Evolutionary conservation across 1,284 basidiomycete species (phyloP).

Genomic region (Ustilago bromivora): DNA sequence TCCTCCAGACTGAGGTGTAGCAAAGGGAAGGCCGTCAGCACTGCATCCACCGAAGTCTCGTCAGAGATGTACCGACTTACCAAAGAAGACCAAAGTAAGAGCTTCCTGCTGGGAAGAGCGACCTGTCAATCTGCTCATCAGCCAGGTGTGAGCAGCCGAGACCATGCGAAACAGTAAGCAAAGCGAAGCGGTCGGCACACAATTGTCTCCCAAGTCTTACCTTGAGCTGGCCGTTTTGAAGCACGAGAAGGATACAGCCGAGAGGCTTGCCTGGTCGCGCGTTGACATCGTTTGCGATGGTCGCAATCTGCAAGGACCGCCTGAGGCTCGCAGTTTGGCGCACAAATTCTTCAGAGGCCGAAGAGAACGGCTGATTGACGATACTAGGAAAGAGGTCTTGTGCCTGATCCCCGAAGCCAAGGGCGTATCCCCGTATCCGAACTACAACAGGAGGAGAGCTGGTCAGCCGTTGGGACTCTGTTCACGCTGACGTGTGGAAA

Average conservation of each 20-base stretch:
- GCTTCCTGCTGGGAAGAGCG: conserved; percentile 11
- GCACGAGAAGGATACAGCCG: conserved; percentile 21
- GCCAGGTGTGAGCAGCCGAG: not conserved
- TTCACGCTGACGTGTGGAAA: too few relatives aligned
- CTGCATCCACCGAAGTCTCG: not conserved
- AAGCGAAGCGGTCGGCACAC: not conserved
- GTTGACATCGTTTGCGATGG: not conserved
- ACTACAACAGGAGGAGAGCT: not conserved
- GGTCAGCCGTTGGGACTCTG: not conserved
- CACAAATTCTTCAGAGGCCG: conserved; percentile 6
- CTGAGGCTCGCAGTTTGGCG: conserved; percentile 14
- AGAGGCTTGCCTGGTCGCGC: not conserved
- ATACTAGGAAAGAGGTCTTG: conserved; percentile 3
- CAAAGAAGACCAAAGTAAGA: conserved; percentile 24
- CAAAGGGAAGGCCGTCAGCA: not conserved
- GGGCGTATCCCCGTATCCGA: conserved; percentile 18
- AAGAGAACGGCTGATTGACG: conserved; percentile 1
- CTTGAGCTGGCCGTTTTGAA: conserved; percentile 18
- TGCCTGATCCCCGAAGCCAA: conserved; percentile 3
- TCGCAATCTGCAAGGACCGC: conserved; percentile 7
- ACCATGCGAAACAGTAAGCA: not conserved
- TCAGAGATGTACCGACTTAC: conserved; percentile 2
- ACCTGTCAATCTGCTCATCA: conserved; percentile 16
- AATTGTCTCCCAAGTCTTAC: conserved; percentile 1
- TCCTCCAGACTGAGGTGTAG: conserved; percentile 9